A percentile compares a stretch with the other conserved stretches of the same genome.
phyloP scores from a whole-genome alignment of 768 basidiomycete species.

The Austroboletus festivus region DNA sequence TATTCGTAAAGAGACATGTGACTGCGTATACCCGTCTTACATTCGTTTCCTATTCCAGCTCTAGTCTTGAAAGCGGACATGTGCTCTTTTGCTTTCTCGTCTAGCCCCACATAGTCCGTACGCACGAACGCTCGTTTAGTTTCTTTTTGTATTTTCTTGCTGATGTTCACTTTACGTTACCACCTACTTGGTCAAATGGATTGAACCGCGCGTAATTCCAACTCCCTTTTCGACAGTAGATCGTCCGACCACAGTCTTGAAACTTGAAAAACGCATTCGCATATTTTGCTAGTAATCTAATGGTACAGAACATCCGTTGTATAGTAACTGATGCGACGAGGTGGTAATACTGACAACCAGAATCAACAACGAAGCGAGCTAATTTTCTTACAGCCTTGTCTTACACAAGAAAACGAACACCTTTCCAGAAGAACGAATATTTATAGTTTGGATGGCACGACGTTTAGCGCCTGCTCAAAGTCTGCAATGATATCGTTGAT shows the following conservation, averaged over 20 bases:
- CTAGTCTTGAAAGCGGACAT: conserved; percentile 7
- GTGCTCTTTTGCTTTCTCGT: conserved; percentile 1
- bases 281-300: too few species aligned
- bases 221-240: too few species aligned
- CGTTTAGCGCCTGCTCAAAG: conserved; percentile 39
- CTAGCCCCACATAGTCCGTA: not conserved
- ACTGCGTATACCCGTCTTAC: conserved; percentile 26
- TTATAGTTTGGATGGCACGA: too few species aligned
- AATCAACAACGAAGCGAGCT: too few species aligned
- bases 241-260: too few species aligned
- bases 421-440: too few species aligned
- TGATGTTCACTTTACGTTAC: conserved; percentile 16
- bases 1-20: conserved; percentile 7
- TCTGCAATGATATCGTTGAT: conserved; percentile 47
- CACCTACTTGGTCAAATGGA: conserved; percentile 13
- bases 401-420: too few species aligned
- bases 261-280: too few species aligned
- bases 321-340: too few species aligned
- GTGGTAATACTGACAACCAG: too few species aligned
- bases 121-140: conserved; percentile 26
- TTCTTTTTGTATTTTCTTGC: conserved; percentile 8
- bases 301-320: too few species aligned
- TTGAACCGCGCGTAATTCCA: not conserved
- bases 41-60: conserved; percentile 17
- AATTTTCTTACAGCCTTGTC: too few species aligned